Base-by-base conservation (phyloP, 352 stramenopile genomes). In the Globisporangium echinulatum region DNA sequence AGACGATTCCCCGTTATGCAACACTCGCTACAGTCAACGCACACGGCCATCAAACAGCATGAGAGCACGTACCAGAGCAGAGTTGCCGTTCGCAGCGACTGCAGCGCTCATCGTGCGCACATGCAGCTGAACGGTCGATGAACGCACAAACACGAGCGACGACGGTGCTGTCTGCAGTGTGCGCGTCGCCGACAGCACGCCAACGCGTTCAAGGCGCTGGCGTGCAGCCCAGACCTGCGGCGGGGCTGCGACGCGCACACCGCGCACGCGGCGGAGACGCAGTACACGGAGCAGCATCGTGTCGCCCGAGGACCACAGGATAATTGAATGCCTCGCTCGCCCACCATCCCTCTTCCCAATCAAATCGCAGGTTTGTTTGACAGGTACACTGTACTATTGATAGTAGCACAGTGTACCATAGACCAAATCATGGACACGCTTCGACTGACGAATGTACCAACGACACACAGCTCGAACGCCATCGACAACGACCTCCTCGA, bases 261-360 rank as follows among this genome's bases (percentile, higher is more conserved):
- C 51, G 38, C 13, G 6, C 58, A 52, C 47, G 33, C 38, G 58
- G 44, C 59, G 52, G 19, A 65, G 56, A 33, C 62, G 62, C 48
- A 68, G 33, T 38, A 68, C 62, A 19, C 62, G 57, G 19, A 46
- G 58, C 51, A 68, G 63, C 62, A 68, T 66, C 52, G 51, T 39
- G 55, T 52, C 17, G 17, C 48, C 25, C 25, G 25, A 25, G 25
- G 25, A 25, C 25, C 25, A 25, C 25, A 25, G 25, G 25, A 25
- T 25, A 25, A 25, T 25, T 1, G 25, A 25, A 25, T 25, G 25
- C 25, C 25, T 25, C 25, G 25, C 25, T 25, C 25, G 25, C 25
- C 25, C 25, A 25, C 25, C 25, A 25, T 25, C 25, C 25, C 25
- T 25, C 25, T 43, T 43, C 39, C 10, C 40, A 46, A 8, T 7